Conservation (phyloP, 306 rosid genomes). For the Vigna hirtella region DNA sequence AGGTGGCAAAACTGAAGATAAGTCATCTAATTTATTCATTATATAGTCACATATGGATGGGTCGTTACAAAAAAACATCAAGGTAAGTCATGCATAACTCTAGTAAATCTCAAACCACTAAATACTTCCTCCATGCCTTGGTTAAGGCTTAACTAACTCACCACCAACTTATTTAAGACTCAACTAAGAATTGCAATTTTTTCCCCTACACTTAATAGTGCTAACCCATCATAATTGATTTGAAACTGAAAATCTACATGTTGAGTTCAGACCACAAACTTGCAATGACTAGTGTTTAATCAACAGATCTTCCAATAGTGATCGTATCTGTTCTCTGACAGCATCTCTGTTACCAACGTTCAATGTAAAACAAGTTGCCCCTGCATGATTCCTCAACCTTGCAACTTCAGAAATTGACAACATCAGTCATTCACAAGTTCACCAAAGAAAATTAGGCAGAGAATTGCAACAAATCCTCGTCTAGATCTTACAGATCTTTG, state of each 20-base stretch:
- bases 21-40: neutral
- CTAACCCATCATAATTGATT: constrained; percentile 11
- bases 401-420: constrained; percentile 66
- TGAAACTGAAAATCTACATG: neutral
- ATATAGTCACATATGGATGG: too few relatives aligned
- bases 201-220: neutral
- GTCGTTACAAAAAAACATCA: neutral
- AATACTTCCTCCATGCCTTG: neutral
- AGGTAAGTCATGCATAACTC: neutral
- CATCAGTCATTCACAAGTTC: constrained; percentile 28
- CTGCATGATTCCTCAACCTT: constrained; percentile 73
- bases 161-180: neutral
- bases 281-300: constrained; percentile 49
- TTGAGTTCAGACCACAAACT: constrained; percentile 39
- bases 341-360: constrained; percentile 68
- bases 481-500: constrained; percentile 2
- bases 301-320: constrained; percentile 57
- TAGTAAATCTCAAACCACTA: constrained; percentile 7
- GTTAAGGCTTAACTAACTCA: neutral
- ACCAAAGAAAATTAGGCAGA: constrained; percentile 28
- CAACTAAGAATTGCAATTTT: constrained; percentile 15
- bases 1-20: neutral
- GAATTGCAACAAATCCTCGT: constrained; percentile 28
- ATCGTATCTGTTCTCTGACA: constrained; percentile 59
- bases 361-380: constrained; percentile 68